Evolutionary conservation across 2,329 filamentous ascomycete species (phyloP).

Genomic region (Stagonosporopsis tanaceti): DNA sequence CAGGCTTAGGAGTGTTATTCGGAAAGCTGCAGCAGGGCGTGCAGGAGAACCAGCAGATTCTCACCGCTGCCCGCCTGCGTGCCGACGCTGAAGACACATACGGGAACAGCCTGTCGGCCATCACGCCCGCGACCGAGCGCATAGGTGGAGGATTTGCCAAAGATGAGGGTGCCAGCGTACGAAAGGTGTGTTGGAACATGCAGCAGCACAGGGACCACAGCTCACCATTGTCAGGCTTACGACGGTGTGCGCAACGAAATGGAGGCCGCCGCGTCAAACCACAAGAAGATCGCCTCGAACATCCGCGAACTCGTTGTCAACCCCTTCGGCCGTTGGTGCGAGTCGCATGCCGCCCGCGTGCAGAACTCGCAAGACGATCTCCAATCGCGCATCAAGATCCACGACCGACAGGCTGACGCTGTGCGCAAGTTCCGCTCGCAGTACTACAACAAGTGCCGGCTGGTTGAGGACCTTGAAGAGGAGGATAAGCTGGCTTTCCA

Average conservation of each 20-base stretch:
- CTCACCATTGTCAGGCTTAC: slow-evolving; percentile 73
- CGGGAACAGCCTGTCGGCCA: slow-evolving; percentile 79
- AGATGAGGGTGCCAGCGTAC: slow-evolving; percentile 94
- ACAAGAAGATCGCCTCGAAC: slow-evolving; percentile 94
- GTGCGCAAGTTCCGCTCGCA: slow-evolving; percentile 93
- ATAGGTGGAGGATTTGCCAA: slow-evolving; percentile 82
- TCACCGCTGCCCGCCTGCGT: slow-evolving; percentile 90
- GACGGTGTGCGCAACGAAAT: slow-evolving; percentile 93
- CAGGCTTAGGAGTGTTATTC: slow-evolving; percentile 88
- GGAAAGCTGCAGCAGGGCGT: slow-evolving; percentile 96
- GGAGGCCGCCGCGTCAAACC: slow-evolving; percentile 86
- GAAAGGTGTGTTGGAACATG: slow-evolving; percentile 72
- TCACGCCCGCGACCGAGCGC: slow-evolving; percentile 82
- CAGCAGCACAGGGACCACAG: not conserved
- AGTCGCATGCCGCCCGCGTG: slow-evolving; percentile 88
- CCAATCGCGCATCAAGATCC: slow-evolving; percentile 86
- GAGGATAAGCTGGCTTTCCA: slow-evolving; percentile 99
- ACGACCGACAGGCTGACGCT: slow-evolving; percentile 87
- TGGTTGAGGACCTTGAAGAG: slow-evolving; percentile 96
- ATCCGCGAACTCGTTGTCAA: slow-evolving; percentile 95
- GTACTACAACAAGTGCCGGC: slow-evolving; percentile 98
- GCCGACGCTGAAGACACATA: slow-evolving; percentile 95
- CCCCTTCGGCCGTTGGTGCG: slow-evolving; percentile 95
- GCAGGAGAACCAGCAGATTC: slow-evolving; percentile 90
- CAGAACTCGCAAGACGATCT: slow-evolving; percentile 96